Conservation (phyloP, 176 grass and related monocot species). For the Hordeum marinum region DNA sequence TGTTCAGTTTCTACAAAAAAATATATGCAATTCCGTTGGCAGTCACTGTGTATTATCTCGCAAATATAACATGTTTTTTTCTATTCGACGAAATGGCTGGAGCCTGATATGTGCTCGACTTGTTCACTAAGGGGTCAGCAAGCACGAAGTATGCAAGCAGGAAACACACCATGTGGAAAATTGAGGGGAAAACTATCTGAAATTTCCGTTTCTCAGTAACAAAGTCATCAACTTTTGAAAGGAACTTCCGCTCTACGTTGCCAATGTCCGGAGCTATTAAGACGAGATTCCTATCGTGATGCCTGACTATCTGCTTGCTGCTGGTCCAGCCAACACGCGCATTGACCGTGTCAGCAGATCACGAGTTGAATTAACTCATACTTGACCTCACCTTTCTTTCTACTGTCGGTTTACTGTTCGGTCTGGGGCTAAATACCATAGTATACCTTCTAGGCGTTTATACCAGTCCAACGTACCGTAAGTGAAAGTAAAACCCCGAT, state of each 20-base stretch:
- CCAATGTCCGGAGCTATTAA: background rate
- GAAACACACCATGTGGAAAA: background rate
- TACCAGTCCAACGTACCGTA: too few relatives aligned
- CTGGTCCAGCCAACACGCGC: constrained; percentile 20
- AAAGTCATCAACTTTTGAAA: background rate
- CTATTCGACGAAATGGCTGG: too few relatives aligned
- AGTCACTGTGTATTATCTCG: too few relatives aligned
- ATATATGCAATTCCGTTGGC: too few relatives aligned
- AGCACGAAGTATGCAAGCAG: background rate
- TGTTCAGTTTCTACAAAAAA: background rate
- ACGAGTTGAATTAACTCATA: constrained; percentile 25
- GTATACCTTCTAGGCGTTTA: too few relatives aligned
- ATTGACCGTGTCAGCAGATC: constrained; percentile 44
- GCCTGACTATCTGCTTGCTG: background rate
- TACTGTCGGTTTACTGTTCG: constrained; percentile 17
- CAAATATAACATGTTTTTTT: too few relatives aligned
- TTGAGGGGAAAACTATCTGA: background rate
- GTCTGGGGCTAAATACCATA: background rate
- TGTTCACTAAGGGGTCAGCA: background rate
- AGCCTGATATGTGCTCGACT: background rate
- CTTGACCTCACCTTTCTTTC: background rate
- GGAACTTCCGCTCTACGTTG: background rate
- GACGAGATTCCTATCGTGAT: constrained; percentile 26
- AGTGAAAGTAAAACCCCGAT: too few relatives aligned
- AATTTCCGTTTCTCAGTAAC: background rate